phyloP scores from a whole-genome alignment of 2,329 filamentous ascomycete species.

The Ophiostoma fasciatum region DNA sequence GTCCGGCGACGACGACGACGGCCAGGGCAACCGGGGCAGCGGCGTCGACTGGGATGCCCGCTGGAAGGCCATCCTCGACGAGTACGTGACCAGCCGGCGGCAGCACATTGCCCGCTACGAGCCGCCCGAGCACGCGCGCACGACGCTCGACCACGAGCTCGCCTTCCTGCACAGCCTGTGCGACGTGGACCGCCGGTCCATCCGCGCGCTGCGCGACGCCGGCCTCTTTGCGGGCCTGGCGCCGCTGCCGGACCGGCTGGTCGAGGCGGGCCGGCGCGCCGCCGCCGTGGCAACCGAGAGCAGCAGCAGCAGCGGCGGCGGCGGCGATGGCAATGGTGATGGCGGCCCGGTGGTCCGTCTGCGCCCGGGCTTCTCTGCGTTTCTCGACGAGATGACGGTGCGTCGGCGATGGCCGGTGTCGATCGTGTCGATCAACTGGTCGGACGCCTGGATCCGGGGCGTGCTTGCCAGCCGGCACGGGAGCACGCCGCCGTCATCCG shows the following conservation, averaged over 20 bases:
- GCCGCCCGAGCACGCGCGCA: slow-evolving; percentile 20
- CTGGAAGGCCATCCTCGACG: slow-evolving; percentile 31
- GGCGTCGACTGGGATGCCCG: slow-evolving; percentile 20
- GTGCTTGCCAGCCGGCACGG: slow-evolving; percentile 18
- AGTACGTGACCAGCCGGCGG: slow-evolving; percentile 30
- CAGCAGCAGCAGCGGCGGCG: too few relatives aligned
- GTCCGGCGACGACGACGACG: too few relatives aligned
- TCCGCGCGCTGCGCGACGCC: slow-evolving; percentile 26
- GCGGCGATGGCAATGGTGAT: slow-evolving; percentile 11
- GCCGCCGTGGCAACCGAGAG: too few relatives aligned
- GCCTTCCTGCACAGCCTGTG: slow-evolving; percentile 28
- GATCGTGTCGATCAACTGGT: slow-evolving; percentile 32
- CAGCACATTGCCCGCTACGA: slow-evolving; percentile 16
- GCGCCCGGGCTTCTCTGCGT: slow-evolving; percentile 6
- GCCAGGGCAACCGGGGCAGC: not conserved
- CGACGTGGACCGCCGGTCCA: slow-evolving; percentile 30
- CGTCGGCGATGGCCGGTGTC: slow-evolving; percentile 23
- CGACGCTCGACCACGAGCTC: slow-evolving; percentile 23
- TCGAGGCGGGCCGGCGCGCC: slow-evolving; percentile 20
- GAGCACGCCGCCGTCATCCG: slow-evolving; percentile 1
- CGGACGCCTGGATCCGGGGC: slow-evolving; percentile 15
- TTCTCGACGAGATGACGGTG: slow-evolving; percentile 15
- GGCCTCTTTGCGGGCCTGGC: slow-evolving; percentile 30
- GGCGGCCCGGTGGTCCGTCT: not conserved
- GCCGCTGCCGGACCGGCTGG: slow-evolving; percentile 15